Percentiles rank a stretch among this genome's conserved stretches.
phyloP scores from a whole-genome alignment of 257 asterid genomes.

The Knoxia roxburghii region DNA sequence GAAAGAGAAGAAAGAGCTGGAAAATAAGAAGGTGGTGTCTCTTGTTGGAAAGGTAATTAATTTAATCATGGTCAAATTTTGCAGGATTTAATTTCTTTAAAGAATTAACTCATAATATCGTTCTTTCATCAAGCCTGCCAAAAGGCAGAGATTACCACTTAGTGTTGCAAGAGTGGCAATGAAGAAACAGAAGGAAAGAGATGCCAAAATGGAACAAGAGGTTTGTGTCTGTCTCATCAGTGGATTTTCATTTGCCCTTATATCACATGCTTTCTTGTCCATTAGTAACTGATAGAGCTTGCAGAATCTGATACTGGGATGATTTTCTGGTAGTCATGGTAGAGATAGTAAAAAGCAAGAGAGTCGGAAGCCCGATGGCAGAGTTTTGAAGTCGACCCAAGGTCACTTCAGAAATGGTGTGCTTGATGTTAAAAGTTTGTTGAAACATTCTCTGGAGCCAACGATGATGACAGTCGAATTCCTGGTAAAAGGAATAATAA shows the following conservation, averaged over 20 bases:
- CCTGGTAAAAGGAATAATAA: slow-evolving; percentile 12
- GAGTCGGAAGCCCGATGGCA: slow-evolving; percentile 58
- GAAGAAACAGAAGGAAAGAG: slow-evolving; percentile 89
- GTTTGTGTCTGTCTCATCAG: slow-evolving; percentile 27
- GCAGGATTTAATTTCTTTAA: slow-evolving; percentile 5
- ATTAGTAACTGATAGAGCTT: slow-evolving; percentile 24
- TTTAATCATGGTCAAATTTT: background rate
- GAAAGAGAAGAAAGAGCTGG: slow-evolving; percentile 70
- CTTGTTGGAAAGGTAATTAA: slow-evolving; percentile 75
- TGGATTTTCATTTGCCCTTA: slow-evolving; percentile 2
- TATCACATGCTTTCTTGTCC: background rate
- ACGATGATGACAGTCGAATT: slow-evolving; percentile 20
- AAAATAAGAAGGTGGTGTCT: slow-evolving; percentile 56
- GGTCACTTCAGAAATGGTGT: slow-evolving; percentile 81
- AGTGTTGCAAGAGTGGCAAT: slow-evolving; percentile 66
- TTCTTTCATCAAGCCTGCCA: slow-evolving; percentile 48
- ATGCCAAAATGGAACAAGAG: slow-evolving; percentile 58
- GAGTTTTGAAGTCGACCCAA: slow-evolving; percentile 56
- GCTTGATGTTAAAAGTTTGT: slow-evolving; percentile 65
- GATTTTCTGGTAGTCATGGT: slow-evolving; percentile 42
- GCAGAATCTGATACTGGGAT: slow-evolving; percentile 59
- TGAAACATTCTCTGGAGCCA: slow-evolving; percentile 41
- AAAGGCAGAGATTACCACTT: slow-evolving; percentile 82
- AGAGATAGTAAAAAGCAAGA: slow-evolving; percentile 37
- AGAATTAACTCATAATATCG: background rate